Percentiles rank a stretch among this genome's conserved stretches.
Evolutionary conservation across 352 stramenopile species (phyloP).

Genomic region (Phytophthora sp.): DNA sequence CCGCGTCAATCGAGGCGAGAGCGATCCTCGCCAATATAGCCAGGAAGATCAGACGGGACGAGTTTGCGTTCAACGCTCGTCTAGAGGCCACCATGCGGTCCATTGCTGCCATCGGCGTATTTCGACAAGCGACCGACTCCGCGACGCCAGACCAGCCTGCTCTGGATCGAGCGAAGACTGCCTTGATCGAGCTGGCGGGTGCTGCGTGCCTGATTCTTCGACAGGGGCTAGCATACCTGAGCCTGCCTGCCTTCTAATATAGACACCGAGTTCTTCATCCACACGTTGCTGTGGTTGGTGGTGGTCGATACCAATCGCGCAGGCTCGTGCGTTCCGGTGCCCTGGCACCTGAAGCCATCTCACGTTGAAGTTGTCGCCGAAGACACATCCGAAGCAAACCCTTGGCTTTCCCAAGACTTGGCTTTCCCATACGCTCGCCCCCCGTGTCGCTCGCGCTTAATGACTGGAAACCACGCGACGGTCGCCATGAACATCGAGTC

Average conservation of each 20-base stretch:
- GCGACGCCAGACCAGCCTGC: background rate
- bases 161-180: background rate
- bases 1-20: background rate
- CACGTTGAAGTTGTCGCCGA: background rate
- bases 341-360: background rate
- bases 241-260: background rate
- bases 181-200: background rate
- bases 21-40: background rate
- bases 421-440: no score
- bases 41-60: slow-evolving; percentile 8
- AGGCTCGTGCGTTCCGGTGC: background rate
- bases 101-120: background rate
- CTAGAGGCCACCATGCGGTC: background rate
- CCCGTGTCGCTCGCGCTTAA: no score
- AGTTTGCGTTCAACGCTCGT: background rate
- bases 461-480: no score
- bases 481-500: no score
- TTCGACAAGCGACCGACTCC: background rate
- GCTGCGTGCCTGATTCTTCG: background rate
- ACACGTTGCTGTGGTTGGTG: no score
- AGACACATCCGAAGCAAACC: no score
- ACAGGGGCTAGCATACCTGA: background rate
- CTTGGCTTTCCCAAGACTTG: no score
- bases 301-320: no score
- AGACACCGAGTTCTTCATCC: background rate